Evolutionary conservation across 2,329 filamentous ascomycete species (phyloP).

Genomic region (Fusarium mexicanum): DNA sequence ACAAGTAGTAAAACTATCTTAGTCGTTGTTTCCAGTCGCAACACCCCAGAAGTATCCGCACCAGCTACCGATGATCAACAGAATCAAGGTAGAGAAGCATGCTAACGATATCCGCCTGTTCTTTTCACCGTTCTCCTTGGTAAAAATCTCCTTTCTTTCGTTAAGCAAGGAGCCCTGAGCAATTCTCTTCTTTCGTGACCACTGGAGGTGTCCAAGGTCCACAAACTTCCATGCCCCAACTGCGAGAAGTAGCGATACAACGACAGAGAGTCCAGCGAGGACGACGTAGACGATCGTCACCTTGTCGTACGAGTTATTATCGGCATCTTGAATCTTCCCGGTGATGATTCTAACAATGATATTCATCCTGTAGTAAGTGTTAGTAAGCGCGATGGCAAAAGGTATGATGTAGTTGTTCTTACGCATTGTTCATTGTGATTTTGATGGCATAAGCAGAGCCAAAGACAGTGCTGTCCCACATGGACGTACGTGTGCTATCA

Average conservation of each 20-base stretch:
- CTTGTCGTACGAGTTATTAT: neutral
- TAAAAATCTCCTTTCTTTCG: neutral
- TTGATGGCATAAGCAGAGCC: slow-evolving; percentile 68
- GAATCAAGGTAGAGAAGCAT: neutral
- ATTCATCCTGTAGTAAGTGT: neutral
- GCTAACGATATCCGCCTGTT: neutral
- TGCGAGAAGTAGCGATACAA: neutral
- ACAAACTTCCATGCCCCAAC: neutral
- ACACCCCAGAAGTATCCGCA: neutral
- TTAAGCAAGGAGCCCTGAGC: neutral
- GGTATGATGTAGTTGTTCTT: accelerated
- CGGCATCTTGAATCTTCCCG: neutral
- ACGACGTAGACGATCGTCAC: neutral
- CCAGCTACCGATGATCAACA: neutral
- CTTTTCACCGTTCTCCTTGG: neutral
- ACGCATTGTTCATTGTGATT: slow-evolving; percentile 65
- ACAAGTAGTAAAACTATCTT: neutral
- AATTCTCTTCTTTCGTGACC: neutral
- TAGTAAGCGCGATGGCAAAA: neutral
- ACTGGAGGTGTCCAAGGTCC: neutral
- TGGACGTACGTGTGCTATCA: slow-evolving; percentile 66
- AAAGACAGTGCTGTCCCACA: slow-evolving; percentile 68
- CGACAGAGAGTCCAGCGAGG: neutral
- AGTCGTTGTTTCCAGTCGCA: neutral
- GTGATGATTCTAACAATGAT: neutral